Evolutionary conservation across 495 filamentous ascomycete species (phyloP), one percentile per base, ranked within the genome.

Genomic region (Tricharina praecox): DNA sequence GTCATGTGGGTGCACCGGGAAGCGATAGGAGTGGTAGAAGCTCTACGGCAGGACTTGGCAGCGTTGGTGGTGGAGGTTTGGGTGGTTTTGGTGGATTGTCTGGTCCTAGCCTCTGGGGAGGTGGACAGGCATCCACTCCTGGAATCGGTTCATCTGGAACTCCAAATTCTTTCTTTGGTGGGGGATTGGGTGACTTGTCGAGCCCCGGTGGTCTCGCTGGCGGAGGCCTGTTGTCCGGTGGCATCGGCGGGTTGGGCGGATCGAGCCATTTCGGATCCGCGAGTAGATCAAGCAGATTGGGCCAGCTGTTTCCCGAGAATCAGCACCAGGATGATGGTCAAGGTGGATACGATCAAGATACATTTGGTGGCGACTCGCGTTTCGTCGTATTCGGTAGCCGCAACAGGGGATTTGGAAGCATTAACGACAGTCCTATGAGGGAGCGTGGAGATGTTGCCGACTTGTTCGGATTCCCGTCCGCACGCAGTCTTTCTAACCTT

Each of bases 241-340:
- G 67, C 16, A 60, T 67, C 11, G 61, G 70, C 40, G 43, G 43
- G 5, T 63, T 77, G 24, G 75, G 75, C 50, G 74, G 70, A 28
- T 65, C 70, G 30, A 67, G 70, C 23, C 66, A 72, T 23, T 72
- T 76, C 45, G 72, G 69, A 47, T 67, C 69, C 21, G 71, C 66
- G 23, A 65, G 72, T 20, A 62, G 88, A 45, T 77, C 76, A 0
- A 88, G 83, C 64, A 92, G 85, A 62, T 66, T 96, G 44, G 81
- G 80, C 0, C 86, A 85, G 1, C 70, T 97, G 32, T 94, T 97
- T 58, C 85, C 88, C 79, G 82, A 87, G 58, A 81, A 85, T 71
- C 79, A 75, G 1, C 71, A 79, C 33, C 71, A 76, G 4, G 72
- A 80, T 37, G 72, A 75, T 23, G 49, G 55, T n/a, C 58, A 46